Base-by-base conservation (phyloP, 441 rosid genomes). In the Isatis lusitanica region DNA sequence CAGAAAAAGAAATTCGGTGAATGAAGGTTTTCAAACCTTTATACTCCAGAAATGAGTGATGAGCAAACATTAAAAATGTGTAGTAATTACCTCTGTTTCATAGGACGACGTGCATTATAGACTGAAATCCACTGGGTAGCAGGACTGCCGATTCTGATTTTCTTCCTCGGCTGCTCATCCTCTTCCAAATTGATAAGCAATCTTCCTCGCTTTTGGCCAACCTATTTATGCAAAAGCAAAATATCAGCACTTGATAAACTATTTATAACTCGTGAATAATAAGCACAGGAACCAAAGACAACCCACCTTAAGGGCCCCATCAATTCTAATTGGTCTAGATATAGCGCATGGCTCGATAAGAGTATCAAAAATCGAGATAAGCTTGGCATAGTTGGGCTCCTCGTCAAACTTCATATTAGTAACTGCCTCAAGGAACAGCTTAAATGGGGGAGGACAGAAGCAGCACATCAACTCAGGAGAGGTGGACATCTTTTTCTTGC, bases 41-140 rank as follows among this genome's bases (percentile, higher is more conserved):
- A 51, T 13, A 21, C 16, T 43, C 17, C 46, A 36, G 31, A 74
- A 60, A 24, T 61, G 47, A 42, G 59, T 44, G 43, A 48, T 17
- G 68, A 50, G 18, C 46, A 58, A 47, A 24, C 26, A 4, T 59
- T 15, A 10, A 26, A 26, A 30, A 64, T 48, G 63, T 50, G 67
- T 39, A 47, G 9, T 5, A 60, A 16, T 53, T 74, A 88, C 96
- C 97, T 83, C 75, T 92, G 98, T 88, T 92, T 92, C 98, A 92
- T 92, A 15, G 98, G 94, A 44, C 94, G 89, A 9, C 94, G 93
- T 10, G 96, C 94, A 74, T 90, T 90, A 79, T 92, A 92, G 35
- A 92, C 94, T 73, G 94, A 87, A 46, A 92, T 83, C 96, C 98
- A 92, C 79, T 92, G 98, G 7, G 91, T 86, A 43, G 96, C 98